A percentile compares a stretch with the other conserved stretches of the same genome.
These are phyloP conservation scores for Penicillium pancosmium DNA, from an alignment of 495 filamentous ascomycete species.

Conservation along the genomic window DNA sequence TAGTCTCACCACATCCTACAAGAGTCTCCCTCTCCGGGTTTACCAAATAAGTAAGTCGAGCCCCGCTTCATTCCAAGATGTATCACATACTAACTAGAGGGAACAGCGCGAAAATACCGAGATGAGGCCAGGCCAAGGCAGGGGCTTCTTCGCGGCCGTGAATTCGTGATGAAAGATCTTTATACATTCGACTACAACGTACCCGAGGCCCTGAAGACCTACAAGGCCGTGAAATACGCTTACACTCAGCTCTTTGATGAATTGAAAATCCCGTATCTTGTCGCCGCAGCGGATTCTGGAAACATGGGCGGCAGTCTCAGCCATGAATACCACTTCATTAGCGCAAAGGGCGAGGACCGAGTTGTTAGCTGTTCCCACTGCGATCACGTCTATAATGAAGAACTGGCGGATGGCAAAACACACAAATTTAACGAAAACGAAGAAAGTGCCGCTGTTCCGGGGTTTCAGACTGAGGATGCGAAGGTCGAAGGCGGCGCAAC, in stretches of 20 bases:
- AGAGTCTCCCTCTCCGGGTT: conserved; percentile 80
- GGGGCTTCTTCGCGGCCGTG: conserved; percentile 84
- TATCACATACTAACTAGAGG: conserved; percentile 14
- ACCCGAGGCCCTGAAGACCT: conserved; percentile 72
- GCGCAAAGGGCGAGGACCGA: conserved; percentile 81
- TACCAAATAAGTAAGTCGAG: conserved; percentile 81
- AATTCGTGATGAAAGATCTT: conserved; percentile 98
- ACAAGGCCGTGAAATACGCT: conserved; percentile 66
- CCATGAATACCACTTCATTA: conserved; percentile 90
- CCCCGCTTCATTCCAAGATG: neutral
- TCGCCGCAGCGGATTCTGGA: conserved; percentile 90
- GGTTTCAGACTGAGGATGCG: conserved; percentile 36
- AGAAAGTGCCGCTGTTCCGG: conserved; percentile 16
- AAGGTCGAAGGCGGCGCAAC: conserved; percentile 28
- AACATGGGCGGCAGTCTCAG: conserved; percentile 91
- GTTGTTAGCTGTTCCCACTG: conserved; percentile 76
- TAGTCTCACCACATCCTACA: conserved; percentile 77
- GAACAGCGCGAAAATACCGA: conserved; percentile 82
- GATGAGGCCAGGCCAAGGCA: conserved; percentile 89
- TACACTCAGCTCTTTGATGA: conserved; percentile 80
- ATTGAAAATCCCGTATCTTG: conserved; percentile 78
- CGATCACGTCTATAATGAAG: conserved; percentile 81
- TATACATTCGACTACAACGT: conserved; percentile 87
- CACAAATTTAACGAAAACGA: conserved; percentile 20
- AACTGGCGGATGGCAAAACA: conserved; percentile 61